These are phyloP conservation scores for Pleurotus giganteus DNA, from an alignment of 768 basidiomycete genomes.

Conservation along the genomic window DNA sequence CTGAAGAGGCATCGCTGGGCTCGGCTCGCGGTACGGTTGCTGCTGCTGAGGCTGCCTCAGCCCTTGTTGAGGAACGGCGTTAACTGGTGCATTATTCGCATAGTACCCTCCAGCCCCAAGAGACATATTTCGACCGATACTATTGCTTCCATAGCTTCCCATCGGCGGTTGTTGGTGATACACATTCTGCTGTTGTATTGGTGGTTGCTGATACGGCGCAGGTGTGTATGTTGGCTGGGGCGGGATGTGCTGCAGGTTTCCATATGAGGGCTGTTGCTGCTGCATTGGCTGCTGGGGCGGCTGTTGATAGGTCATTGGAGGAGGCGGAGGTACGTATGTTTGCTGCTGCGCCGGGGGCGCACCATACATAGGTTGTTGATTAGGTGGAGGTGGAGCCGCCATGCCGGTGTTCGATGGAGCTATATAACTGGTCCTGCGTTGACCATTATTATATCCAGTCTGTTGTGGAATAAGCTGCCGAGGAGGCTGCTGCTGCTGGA, in stretches of 20 bases:
- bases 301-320: not conserved
- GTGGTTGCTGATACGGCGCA: constrained; percentile 19
- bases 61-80: constrained; percentile 24
- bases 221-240: constrained; percentile 19
- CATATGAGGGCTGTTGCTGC: constrained; percentile 23
- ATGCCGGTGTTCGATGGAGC: constrained; percentile 19
- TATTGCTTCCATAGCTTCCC: not conserved
- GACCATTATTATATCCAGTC: constrained; percentile 23
- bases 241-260: constrained; percentile 5
- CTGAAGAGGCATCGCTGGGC: constrained; percentile 41
- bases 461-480: constrained; percentile 28
- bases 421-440: constrained; percentile 35
- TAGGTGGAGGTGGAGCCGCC: constrained; percentile 30
- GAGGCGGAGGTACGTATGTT: constrained; percentile 10
- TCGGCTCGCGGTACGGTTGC: constrained; percentile 40
- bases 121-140: not conserved
- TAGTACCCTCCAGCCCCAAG: constrained; percentile 2
- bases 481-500: constrained; percentile 22
- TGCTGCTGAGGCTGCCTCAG: constrained; percentile 31
- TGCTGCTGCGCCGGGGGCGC: constrained; percentile 32
- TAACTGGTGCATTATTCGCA: not conserved
- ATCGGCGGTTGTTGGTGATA: not conserved
- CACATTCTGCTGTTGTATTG: constrained; percentile 9
- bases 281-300: not conserved
- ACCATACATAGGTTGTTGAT: constrained; percentile 31